Base-by-base conservation (phyloP, 768 basidiomycete genomes). In the Serpula lacrymans region DNA sequence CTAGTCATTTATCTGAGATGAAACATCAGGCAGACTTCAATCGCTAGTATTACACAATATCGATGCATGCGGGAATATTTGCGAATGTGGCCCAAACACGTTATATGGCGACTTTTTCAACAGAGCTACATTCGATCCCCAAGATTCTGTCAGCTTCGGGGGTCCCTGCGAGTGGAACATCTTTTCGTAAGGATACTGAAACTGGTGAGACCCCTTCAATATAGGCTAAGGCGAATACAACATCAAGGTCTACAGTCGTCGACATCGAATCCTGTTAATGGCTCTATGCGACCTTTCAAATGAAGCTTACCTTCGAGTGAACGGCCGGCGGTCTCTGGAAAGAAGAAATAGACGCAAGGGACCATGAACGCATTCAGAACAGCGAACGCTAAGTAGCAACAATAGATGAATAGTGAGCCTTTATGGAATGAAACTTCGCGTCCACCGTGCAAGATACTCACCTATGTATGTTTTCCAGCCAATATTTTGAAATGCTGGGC, bases 381-480 rank as follows among this genome's bases (percentile, higher is more conserved):
- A 0, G 78, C 78, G 48, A 81, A 81, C 16, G 80, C 71, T 71
- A 33, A 6, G 46, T 11, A 31, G 12, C n/a, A n/a, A n/a, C n/a
- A n/a, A n/a, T n/a, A n/a, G n/a, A n/a, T n/a, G n/a, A n/a, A n/a
- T n/a, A n/a, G n/a, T n/a, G n/a, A n/a, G n/a, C n/a, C n/a, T n/a
- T n/a, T n/a, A n/a, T n/a, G n/a, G n/a, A n/a, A n/a, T n/a, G n/a
- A n/a, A n/a, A n/a, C n/a, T n/a, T n/a, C n/a, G n/a, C n/a, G n/a
- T n/a, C n/a, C n/a, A n/a, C n/a, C n/a, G n/a, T n/a, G n/a, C n/a
- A n/a, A n/a, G n/a, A 4, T 10, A 34, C 67, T 6, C 36, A 72
- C 70, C 75, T 28, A 80, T 80, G 52, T 81, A 81, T 13, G 79
- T 80, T 22, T 68, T 54, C 77, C 77, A 80, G 23, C 65, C 68